Base-by-base conservation (phyloP, 352 stramenopile species). In the Pythium periplocum region DNA sequence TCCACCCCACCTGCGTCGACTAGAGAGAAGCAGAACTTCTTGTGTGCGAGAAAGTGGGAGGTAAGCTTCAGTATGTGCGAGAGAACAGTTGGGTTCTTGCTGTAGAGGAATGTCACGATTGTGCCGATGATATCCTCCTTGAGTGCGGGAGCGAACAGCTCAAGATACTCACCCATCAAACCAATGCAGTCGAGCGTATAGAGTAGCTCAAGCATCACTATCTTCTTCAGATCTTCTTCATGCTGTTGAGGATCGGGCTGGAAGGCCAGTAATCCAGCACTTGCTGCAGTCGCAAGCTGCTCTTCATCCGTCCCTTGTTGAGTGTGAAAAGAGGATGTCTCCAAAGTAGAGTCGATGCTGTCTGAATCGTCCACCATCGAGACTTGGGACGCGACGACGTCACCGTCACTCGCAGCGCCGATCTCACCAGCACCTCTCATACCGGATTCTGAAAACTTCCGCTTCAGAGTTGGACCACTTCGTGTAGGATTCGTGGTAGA, bases 71-170 rank as follows among this genome's bases (percentile, higher is more conserved):
- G 87, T 34, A 69, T 85, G 42, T 90, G 78, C 2, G 78, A 90
- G 41, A 90, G 62, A 37, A 95, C 73, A 1, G 74, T 85, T 12
- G 78, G 71, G 41, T 95, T 91, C 53, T 86, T 87, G 66, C 75
- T 93, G 53, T 93, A 77, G 2, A 95, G 59, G 56, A 95, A 93
- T 4, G 78, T 95, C 40, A 95, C 72, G 39, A 89, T 84, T 4
- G 77, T 90, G 42, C 74, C 77, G 17, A 93, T 70, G 40, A 90
- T 87, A 35, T 95, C 84, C 66, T 95, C 84, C 53, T 88, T 90
- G 34, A 90, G 55, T 12, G 83, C 80, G 7, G 84, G 81, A 3
- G 78, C 84, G 45, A 95, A 88, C 2, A 95, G 71, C 49, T 95
- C 84, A 53, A 90, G 62, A 41, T 95, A 93, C 45, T 95, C 84